A percentile compares a stretch with the other conserved stretches of the same genome.
phyloP scores from a whole-genome alignment of 495 filamentous ascomycete species.

The Melanomma pulvis-pyrius region DNA sequence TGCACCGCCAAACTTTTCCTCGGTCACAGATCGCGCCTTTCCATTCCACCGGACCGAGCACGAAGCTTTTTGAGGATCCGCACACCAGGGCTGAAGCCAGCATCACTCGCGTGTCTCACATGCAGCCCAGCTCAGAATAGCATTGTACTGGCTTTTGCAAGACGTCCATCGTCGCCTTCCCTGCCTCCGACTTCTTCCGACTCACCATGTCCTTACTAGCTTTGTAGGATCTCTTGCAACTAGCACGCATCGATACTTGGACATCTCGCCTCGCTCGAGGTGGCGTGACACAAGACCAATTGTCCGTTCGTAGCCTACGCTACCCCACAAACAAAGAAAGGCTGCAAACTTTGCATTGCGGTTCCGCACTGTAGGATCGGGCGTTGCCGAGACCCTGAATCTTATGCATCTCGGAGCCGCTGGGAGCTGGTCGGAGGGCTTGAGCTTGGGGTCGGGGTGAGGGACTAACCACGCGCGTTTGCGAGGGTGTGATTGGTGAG shows the following conservation, averaged over 20 bases:
- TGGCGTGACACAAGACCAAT: slow-evolving; percentile 10
- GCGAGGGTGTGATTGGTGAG: too few species aligned
- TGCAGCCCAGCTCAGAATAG: background rate
- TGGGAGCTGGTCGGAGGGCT: too few species aligned
- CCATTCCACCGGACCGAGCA: slow-evolving; percentile 5
- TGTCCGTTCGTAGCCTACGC: background rate
- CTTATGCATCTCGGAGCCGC: background rate
- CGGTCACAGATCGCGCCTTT: background rate
- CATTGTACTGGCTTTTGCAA: background rate
- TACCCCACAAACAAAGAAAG: background rate
- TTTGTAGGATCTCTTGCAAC: background rate
- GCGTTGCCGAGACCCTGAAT: slow-evolving; percentile 10
- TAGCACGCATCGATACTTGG: background rate
- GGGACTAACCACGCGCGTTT: too few species aligned
- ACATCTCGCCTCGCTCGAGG: background rate
- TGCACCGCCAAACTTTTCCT: background rate
- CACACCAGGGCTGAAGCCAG: background rate
- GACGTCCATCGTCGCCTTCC: background rate
- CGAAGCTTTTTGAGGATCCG: background rate
- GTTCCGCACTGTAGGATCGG: background rate
- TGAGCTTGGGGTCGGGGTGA: too few species aligned
- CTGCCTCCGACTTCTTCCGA: slow-evolving; percentile 9
- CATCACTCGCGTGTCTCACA: background rate
- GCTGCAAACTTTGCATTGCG: background rate
- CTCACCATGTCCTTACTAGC: background rate